Evolutionary conservation across 352 stramenopile species (phyloP).

Genomic region (Globisporangium cederbergense): DNA sequence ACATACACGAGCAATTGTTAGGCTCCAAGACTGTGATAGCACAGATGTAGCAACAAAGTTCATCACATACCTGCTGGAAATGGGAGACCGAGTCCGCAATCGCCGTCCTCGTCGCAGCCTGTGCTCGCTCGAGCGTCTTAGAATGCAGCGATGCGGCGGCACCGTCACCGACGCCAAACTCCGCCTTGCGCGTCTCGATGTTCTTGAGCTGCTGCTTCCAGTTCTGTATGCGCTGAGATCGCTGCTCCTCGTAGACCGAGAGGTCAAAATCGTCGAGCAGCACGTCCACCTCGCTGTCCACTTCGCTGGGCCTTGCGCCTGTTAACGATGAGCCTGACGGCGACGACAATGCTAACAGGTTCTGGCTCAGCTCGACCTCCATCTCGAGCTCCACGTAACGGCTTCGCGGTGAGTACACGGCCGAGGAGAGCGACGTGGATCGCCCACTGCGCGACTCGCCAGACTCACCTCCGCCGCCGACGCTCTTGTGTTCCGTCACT

Average conservation of each 20-base stretch:
- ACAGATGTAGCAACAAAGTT: conserved; percentile 9
- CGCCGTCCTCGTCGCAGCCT: conserved; percentile 32
- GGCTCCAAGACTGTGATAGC: no score
- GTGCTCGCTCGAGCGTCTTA: conserved; percentile 27
- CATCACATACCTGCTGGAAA: conserved; percentile 45
- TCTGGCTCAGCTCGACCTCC: conserved; percentile 32
- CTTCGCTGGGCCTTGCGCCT: conserved; percentile 2
- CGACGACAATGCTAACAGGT: conserved; percentile 18
- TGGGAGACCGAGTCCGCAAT: conserved; percentile 47
- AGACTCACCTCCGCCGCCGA: not conserved
- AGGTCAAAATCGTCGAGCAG: conserved; percentile 21
- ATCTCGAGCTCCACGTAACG: conserved; percentile 32
- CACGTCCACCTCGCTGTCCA: conserved; percentile 19
- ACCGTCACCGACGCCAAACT: conserved; percentile 27
- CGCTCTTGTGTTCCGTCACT: not conserved
- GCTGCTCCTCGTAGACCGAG: conserved; percentile 41
- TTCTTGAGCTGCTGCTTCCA: conserved; percentile 53
- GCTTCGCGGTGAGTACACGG: conserved; percentile 24
- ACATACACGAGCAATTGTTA: conserved; percentile 17
- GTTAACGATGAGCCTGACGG: not conserved
- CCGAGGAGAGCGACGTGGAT: conserved; percentile 2
- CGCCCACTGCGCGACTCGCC: not conserved
- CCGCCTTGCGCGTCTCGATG: conserved; percentile 39
- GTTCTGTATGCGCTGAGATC: conserved; percentile 36
- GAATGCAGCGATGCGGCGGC: conserved; percentile 16